Evolutionary conservation across 805 yeast genomes (phyloP).

Genomic region (Barnettozyma botsteinii): DNA sequence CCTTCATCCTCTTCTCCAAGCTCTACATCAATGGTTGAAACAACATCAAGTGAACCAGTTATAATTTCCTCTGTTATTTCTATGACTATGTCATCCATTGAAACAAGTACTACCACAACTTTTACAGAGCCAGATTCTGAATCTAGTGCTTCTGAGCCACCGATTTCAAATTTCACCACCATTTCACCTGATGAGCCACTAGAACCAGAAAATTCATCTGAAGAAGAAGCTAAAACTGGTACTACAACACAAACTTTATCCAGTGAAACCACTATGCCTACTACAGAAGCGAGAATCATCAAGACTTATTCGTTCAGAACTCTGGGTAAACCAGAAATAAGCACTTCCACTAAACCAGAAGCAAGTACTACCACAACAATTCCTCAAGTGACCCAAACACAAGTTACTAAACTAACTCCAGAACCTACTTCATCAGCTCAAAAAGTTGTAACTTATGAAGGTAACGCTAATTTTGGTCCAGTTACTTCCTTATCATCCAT

Average conservation of each 20-base stretch:
- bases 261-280: neutral
- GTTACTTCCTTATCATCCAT: neutral
- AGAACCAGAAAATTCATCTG: neutral
- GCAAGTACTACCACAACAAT: neutral
- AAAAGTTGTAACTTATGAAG: neutral
- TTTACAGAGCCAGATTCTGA: neutral
- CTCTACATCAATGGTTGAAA: too few relatives aligned
- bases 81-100: too few relatives aligned
- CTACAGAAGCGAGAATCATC: too few relatives aligned
- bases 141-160: neutral
- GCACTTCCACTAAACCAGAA: too few relatives aligned
- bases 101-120: neutral
- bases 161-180: neutral
- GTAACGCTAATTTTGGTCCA: neutral
- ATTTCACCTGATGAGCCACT: slow-evolving; percentile 5
- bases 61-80: too few relatives aligned
- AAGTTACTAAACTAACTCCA: neutral
- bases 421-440: neutral
- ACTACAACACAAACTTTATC: neutral
- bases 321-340: too few relatives aligned
- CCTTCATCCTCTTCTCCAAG: too few relatives aligned
- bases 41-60: too few relatives aligned
- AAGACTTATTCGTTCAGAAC: too few relatives aligned
- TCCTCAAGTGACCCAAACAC: too few relatives aligned
- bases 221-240: too few relatives aligned